Evolutionary conservation across 768 basidiomycete genomes (phyloP).

Genomic region (Rhizopogon rudus): DNA sequence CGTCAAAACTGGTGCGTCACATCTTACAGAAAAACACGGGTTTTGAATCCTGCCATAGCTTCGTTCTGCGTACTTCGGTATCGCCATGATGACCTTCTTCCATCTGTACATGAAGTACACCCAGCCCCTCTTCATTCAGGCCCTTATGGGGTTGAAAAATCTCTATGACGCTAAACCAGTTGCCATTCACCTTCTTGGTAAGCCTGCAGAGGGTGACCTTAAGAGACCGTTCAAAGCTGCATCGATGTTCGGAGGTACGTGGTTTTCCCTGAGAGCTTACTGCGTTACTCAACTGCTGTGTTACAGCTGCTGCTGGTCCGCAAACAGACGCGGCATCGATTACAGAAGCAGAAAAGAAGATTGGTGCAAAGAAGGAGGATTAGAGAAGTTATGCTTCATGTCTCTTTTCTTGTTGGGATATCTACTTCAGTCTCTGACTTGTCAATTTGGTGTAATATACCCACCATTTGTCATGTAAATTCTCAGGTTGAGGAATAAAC

Average conservation of each 20-base stretch:
- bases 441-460: neutral
- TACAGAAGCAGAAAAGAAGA: slow-evolving; percentile 83
- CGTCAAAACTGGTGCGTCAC: slow-evolving; percentile 66
- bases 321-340: slow-evolving; percentile 84
- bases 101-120: slow-evolving; percentile 95
- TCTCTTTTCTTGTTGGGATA: neutral
- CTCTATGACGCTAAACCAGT: slow-evolving; percentile 84
- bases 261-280: neutral
- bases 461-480: neutral
- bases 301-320: slow-evolving; percentile 53
- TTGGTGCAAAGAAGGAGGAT: slow-evolving; percentile 79
- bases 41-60: slow-evolving; percentile 33
- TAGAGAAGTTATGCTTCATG: slow-evolving; percentile 22
- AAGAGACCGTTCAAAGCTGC: slow-evolving; percentile 84
- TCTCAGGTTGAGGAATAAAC: no score
- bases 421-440: neutral
- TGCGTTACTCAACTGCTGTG: neutral
- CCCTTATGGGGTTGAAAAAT: slow-evolving; percentile 90
- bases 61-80: slow-evolving; percentile 62
- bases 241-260: slow-evolving; percentile 69
- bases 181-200: slow-evolving; percentile 76
- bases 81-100: slow-evolving; percentile 89
- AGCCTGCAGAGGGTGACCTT: slow-evolving; percentile 78
- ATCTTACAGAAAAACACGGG: neutral
- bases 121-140: slow-evolving; percentile 94